Percentiles rank a stretch among this genome's conserved stretches.
Conservation (phyloP, 371 early-diverging fungal species). For the Syncephalastrum sp. region DNA sequence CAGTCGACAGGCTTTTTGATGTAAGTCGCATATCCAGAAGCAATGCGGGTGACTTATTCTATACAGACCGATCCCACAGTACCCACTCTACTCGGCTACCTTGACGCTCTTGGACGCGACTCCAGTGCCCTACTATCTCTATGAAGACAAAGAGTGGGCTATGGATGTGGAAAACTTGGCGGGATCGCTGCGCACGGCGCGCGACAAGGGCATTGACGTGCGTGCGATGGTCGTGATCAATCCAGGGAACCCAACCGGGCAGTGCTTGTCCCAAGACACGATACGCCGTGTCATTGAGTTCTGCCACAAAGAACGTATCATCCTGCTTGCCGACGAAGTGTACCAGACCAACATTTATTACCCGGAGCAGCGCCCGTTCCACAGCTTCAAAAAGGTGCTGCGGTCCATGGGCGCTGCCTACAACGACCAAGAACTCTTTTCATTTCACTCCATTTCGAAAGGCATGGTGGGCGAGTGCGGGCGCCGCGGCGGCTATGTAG, state of each 20-base stretch:
- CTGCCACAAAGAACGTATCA: conserved; percentile 72
- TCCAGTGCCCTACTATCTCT: conserved; percentile 90
- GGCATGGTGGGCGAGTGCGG: conserved; percentile 99
- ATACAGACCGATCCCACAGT: conserved; percentile 88
- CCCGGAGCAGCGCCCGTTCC: conserved; percentile 79
- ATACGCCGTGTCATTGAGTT: conserved; percentile 83
- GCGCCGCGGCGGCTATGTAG: conserved; percentile 97
- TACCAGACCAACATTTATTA: conserved; percentile 92
- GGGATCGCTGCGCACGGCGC: conserved; percentile 57
- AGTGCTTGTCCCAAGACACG: conserved; percentile 71
- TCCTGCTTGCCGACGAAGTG: conserved; percentile 93
- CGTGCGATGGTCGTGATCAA: conserved; percentile 94
- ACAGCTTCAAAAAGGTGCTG: conserved; percentile 90
- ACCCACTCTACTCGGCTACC: conserved; percentile 93
- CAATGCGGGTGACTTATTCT: neutral
- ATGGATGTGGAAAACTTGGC: conserved; percentile 63
- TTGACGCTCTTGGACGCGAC: conserved; percentile 74
- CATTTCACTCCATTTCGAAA: conserved; percentile 88
- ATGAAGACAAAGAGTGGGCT: conserved; percentile 83
- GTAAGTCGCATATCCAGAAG: conserved; percentile 5
- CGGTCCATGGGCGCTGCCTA: conserved; percentile 62
- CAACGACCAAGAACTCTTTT: conserved; percentile 59
- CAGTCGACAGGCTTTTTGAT: conserved; percentile 89
- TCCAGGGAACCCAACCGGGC: conserved; percentile 97
- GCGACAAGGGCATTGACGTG: conserved; percentile 73